A percentile compares a stretch with the other conserved stretches of the same genome.
Conservation (phyloP, 75 land plant genomes). For the Pinus taeda region DNA sequence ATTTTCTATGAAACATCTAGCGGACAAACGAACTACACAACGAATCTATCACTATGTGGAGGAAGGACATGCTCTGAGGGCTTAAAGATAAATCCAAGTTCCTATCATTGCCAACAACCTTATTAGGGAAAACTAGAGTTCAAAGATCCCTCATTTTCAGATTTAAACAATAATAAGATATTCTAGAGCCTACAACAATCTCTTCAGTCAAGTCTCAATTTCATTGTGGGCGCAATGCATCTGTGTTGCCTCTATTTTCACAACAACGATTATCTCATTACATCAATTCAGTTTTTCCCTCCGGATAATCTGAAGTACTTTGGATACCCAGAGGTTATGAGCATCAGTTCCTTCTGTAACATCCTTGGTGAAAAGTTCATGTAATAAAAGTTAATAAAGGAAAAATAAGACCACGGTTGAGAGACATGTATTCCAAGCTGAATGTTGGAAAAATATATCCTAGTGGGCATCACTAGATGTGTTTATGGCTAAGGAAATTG, state of each 20-base stretch:
- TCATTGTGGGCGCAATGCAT: conserved; percentile 47
- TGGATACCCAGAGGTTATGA: conserved; percentile 12
- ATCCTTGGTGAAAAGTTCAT: too few species aligned
- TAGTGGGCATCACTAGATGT: too few species aligned
- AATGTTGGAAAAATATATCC: too few species aligned
- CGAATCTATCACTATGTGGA: conserved; percentile 51
- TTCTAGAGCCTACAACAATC: conserved; percentile 43
- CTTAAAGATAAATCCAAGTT: conserved; percentile 49
- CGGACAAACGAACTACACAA: conserved; percentile 31
- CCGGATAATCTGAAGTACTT: conserved; percentile 16
- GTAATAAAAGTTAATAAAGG: too few species aligned
- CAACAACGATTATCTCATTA: conserved; percentile 42
- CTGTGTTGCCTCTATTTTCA: conserved; percentile 48
- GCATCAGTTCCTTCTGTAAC: conserved; percentile 23
- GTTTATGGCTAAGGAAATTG: too few species aligned
- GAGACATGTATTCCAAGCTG: too few species aligned
- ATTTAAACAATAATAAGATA: conserved; percentile 25
- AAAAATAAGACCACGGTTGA: too few species aligned
- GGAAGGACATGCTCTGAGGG: conserved; percentile 27
- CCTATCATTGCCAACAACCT: conserved; percentile 61
- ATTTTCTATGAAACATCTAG: conserved; percentile 27
- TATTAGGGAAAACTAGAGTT: conserved; percentile 49
- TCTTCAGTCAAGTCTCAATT: conserved; percentile 31
- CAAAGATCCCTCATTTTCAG: conserved; percentile 50
- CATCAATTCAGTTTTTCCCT: conserved; percentile 56